phyloP scores from a whole-genome alignment of 106 monocot species.

The Cymbidium sinense region DNA sequence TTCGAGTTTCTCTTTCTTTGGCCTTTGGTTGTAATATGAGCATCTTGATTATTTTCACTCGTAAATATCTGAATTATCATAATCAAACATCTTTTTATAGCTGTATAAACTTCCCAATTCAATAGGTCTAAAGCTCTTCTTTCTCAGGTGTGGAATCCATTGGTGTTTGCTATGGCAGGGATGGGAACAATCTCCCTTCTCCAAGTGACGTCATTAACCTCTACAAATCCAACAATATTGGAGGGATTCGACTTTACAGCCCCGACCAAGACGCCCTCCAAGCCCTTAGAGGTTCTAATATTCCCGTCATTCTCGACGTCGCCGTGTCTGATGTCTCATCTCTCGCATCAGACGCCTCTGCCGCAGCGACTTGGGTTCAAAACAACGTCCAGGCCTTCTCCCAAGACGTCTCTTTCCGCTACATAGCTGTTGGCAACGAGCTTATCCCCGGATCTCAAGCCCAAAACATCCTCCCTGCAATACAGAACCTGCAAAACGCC shows the following conservation, averaged over 20 bases:
- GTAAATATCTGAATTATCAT: no score
- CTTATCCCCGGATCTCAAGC: conserved; percentile 6
- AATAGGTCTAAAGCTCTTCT: neutral
- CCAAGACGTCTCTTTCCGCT: neutral
- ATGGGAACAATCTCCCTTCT: conserved; percentile 45
- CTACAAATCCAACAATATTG: conserved; percentile 35
- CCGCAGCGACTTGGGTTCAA: conserved; percentile 34
- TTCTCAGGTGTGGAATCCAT: conserved; percentile 5
- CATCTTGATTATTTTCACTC: no score
- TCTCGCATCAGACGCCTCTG: conserved; percentile 9
- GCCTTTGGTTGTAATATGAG: no score
- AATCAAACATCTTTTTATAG: no score
- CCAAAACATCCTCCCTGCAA: conserved; percentile 7
- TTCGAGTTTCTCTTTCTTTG: no score
- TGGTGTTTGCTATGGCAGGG: conserved; percentile 47
- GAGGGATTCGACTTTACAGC: conserved; percentile 33
- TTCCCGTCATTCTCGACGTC: conserved; percentile 34
- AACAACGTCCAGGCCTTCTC: conserved; percentile 13
- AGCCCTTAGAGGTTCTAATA: conserved; percentile 39
- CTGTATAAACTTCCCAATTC: no score
- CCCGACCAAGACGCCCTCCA: conserved; percentile 19
- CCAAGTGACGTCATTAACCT: conserved; percentile 23
- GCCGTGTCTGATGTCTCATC: conserved; percentile 12
- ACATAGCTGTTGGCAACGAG: conserved; percentile 12
- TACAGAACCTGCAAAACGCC: conserved; percentile 10